Conservation (phyloP, 208 protist species). For the Acanthamoeba healyi region DNA sequence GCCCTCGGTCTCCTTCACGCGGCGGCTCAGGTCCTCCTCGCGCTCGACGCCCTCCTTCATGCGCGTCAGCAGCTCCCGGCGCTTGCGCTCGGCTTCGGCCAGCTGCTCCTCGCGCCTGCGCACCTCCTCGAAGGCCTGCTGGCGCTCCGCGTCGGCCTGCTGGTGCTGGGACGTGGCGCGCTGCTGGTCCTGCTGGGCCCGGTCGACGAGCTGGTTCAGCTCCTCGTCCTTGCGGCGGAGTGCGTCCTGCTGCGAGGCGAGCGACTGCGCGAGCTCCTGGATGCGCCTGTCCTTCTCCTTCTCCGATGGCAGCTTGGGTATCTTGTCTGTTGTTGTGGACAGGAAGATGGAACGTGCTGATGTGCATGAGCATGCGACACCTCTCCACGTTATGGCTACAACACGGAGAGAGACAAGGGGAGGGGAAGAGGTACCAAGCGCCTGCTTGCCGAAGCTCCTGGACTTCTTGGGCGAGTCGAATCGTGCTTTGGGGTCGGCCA, state of each 20-base stretch:
- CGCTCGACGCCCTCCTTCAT: neutral
- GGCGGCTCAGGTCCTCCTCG: neutral
- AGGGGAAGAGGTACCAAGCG: neutral
- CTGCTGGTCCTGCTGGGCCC: neutral
- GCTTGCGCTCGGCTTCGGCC: neutral
- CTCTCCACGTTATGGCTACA: no score
- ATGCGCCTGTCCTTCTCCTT: slow-evolving; percentile 4
- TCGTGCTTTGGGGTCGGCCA: slow-evolving; percentile 34
- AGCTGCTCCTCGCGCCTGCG: neutral
- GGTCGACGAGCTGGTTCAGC: neutral
- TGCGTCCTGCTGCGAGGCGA: neutral
- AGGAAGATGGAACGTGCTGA: neutral
- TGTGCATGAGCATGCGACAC: no score
- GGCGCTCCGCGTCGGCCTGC: neutral
- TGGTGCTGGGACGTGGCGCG: neutral
- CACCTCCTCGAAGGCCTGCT: neutral
- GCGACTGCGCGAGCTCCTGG: neutral
- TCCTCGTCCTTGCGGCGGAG: slow-evolving; percentile 1
- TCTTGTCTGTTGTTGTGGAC: neutral
- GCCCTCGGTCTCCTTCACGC: neutral
- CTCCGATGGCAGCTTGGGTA: neutral
- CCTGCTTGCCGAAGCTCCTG: neutral
- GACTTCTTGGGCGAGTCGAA: neutral
- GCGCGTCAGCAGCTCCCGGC: neutral
- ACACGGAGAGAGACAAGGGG: no score